Evolutionary conservation across 495 filamentous ascomycete species (phyloP), one percentile per base, ranked within the genome.

Genomic region (Cenococcum geophilum): DNA sequence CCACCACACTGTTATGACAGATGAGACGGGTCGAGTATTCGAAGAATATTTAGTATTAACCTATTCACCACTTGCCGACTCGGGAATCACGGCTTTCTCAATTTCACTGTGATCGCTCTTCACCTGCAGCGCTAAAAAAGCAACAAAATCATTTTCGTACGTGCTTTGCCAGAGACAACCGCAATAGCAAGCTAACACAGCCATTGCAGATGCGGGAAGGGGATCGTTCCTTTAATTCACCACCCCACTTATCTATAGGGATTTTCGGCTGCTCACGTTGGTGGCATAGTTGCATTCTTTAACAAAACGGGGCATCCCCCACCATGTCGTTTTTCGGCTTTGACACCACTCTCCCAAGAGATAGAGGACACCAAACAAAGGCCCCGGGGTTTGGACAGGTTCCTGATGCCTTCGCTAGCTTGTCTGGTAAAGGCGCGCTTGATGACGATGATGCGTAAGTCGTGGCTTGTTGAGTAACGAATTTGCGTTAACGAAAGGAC

Each of bases 281-380:
- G 21, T 22, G 49, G 25, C 49, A 52, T 14, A 23, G 11, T 21
- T 23, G 12, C 21, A 23, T 23, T 14, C 49, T 52, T 32, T 32
- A 23, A 48, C 16, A 18, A 1, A 14, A 14, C 40, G 21, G 53
- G 25, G 53, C 25, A 34, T 56, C 12, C 34, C 53, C 55, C 36
- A 48, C 55, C 72, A 89, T 89, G 86, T 88, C 88, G 63, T 93
- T 96, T 80, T 97, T 93, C 74, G 89, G 90, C 63, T 91, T 92
- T 75, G 85, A 92, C 70, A 75, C 85, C 47, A 78, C 79, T 50
- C 78, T 84, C 1, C 86, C 86, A 35, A 78, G 79, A 67, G 83
- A 86, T 72, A 80, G 78, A 45, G 79, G 80, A 58, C 86, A 89
- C 61, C 66, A 77, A 35, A 34, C 64, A 5, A 67, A 66, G 48